A percentile compares a stretch with the other conserved stretches of the same genome.
Evolutionary conservation across 805 yeast species (phyloP).

Genomic region (Zygoascus ofunaensis): DNA sequence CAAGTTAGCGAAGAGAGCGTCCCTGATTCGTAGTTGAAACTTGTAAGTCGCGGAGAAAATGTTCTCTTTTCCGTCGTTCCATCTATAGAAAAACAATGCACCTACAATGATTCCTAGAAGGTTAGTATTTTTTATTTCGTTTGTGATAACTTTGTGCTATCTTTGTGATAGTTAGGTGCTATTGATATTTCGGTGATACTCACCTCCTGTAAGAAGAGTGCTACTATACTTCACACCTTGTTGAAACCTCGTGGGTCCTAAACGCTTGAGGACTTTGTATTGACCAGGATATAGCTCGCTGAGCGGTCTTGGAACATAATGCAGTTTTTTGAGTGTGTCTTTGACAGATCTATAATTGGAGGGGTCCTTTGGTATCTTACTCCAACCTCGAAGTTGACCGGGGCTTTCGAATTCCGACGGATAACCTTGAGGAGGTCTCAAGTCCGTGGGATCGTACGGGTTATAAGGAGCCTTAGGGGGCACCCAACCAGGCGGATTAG

Average conservation of each 20-base stretch:
- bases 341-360: slow-evolving; percentile 59
- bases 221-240: slow-evolving; percentile 49
- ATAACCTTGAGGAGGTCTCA: slow-evolving; percentile 74
- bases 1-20: slow-evolving; percentile 43
- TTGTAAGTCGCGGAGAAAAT: slow-evolving; percentile 62
- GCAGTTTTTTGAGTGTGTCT: slow-evolving; percentile 62
- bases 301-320: slow-evolving; percentile 71
- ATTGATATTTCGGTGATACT: slow-evolving; percentile 32
- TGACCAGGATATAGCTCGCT: slow-evolving; percentile 72
- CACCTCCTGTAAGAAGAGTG: slow-evolving; percentile 4
- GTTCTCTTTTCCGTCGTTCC: slow-evolving; percentile 81
- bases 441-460: slow-evolving; percentile 72
- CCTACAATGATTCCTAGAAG: slow-evolving; percentile 32
- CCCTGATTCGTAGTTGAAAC: slow-evolving; percentile 47
- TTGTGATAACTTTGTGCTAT: no score
- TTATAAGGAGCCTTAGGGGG: slow-evolving; percentile 79
- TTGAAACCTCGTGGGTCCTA: slow-evolving; percentile 47
- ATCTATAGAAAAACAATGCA: slow-evolving; percentile 63
- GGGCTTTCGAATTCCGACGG: slow-evolving; percentile 74
- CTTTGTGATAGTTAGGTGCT: slow-evolving; percentile 31
- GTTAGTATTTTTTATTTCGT: not conserved
- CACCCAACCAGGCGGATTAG: slow-evolving; percentile 20
- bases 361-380: slow-evolving; percentile 54
- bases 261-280: slow-evolving; percentile 56
- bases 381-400: slow-evolving; percentile 46